Conservation (phyloP, 1,284 basidiomycete genomes). For the Boletus semigastroideus region DNA sequence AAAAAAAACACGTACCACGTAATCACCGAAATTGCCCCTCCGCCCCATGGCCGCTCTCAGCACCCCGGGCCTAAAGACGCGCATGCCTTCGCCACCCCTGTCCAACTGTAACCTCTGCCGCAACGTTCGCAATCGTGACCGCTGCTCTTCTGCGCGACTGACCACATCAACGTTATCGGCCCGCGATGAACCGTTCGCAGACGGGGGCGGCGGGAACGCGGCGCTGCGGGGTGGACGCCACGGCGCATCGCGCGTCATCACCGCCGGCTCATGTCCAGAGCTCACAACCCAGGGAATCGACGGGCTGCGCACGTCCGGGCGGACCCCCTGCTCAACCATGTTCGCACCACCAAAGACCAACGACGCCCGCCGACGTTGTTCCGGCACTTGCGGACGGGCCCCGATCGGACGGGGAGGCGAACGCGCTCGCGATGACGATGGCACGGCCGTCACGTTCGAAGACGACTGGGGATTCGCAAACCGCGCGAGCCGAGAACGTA, state of each 20-base stretch:
- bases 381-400: slow-evolving; percentile 23
- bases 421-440: slow-evolving; percentile 14
- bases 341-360: slow-evolving; percentile 5
- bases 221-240: slow-evolving; percentile 22
- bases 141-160: slow-evolving; percentile 26
- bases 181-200: neutral
- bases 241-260: slow-evolving; percentile 19
- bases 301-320: neutral
- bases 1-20: slow-evolving; percentile 44
- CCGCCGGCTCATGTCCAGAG: slow-evolving; percentile 3
- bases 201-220: slow-evolving; percentile 9
- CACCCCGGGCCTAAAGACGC: slow-evolving; percentile 26
- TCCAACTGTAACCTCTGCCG: slow-evolving; percentile 30
- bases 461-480: slow-evolving; percentile 21
- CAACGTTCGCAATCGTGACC: slow-evolving; percentile 26
- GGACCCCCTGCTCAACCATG: slow-evolving; percentile 13
- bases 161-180: slow-evolving; percentile 15
- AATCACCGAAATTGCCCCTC: slow-evolving; percentile 52
- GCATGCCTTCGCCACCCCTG: slow-evolving; percentile 18
- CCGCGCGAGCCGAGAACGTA: slow-evolving; percentile 28
- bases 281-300: slow-evolving; percentile 16
- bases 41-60: slow-evolving; percentile 26
- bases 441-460: neutral
- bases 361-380: slow-evolving; percentile 15
- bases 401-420: slow-evolving; percentile 25